Evolutionary conservation across 108 stramenopile species (phyloP).

Genomic region (Stephanodiscus triporus): DNA sequence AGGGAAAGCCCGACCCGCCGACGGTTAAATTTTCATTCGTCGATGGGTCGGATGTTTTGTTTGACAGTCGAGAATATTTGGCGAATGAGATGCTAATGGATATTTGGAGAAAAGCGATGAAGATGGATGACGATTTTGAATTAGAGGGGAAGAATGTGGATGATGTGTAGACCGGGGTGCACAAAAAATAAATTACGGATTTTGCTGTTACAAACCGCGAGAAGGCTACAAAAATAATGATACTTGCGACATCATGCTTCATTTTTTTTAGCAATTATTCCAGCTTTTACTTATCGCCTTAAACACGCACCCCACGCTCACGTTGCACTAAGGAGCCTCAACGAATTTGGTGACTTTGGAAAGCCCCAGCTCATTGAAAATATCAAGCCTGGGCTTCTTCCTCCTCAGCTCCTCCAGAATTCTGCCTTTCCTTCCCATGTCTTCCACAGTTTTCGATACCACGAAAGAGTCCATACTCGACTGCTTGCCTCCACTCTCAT

Average conservation of each 20-base stretch:
- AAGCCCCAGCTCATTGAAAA: slow-evolving; percentile 44
- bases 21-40: slow-evolving; percentile 67
- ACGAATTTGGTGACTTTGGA: slow-evolving; percentile 32
- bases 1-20: slow-evolving; percentile 57
- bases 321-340: slow-evolving; percentile 2
- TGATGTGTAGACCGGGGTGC: slow-evolving; percentile 36
- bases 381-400: slow-evolving; percentile 42
- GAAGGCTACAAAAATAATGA: background rate
- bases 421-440: background rate
- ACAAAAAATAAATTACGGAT: background rate
- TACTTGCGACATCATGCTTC: no score
- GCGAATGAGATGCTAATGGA: slow-evolving; percentile 70
- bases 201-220: background rate
- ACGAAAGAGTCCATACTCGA: slow-evolving; percentile 44
- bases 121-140: slow-evolving; percentile 63
- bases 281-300: background rate
- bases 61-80: slow-evolving; percentile 55
- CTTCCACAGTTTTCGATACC: slow-evolving; percentile 27
- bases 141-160: slow-evolving; percentile 68
- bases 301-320: background rate
- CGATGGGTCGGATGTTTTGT: slow-evolving; percentile 65
- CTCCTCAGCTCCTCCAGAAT: slow-evolving; percentile 7
- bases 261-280: no score
- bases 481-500: slow-evolving; percentile 49
- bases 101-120: slow-evolving; percentile 65